Percentiles rank a stretch among this genome's conserved stretches.
Conservation (phyloP, 2,329 filamentous ascomycete species). For the Aspergillus vadensis region DNA sequence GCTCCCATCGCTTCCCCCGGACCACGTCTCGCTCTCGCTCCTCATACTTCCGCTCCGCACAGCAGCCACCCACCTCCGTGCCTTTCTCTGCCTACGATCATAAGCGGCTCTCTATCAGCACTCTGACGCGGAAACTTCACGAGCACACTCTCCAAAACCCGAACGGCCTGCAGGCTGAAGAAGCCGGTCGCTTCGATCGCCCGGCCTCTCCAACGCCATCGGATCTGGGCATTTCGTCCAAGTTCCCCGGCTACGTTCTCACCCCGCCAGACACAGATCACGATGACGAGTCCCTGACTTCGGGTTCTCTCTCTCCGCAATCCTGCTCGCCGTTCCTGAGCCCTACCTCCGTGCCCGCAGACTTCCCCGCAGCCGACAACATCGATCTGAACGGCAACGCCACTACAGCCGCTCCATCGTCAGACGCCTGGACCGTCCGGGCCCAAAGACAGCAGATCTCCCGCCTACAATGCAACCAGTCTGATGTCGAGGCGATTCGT, state of each 20-base stretch:
- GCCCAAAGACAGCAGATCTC: conserved; percentile 44
- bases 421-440: conserved; percentile 32
- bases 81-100: conserved; percentile 46
- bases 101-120: conserved; percentile 43
- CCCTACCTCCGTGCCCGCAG: conserved; percentile 33
- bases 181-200: conserved; percentile 8
- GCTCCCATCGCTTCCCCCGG: conserved; percentile 32
- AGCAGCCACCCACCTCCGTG: conserved; percentile 44
- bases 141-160: conserved; percentile 41
- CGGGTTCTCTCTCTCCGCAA: conserved; percentile 63
- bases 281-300: conserved; percentile 53
- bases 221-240: conserved; percentile 11
- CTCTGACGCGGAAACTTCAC: conserved; percentile 43
- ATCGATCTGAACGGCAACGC: background rate
- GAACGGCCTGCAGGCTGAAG: conserved; percentile 19
- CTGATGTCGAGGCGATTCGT: conserved; percentile 40
- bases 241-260: conserved; percentile 33
- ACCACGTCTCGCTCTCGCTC: conserved; percentile 36
- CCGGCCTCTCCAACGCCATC: conserved; percentile 25
- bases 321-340: conserved; percentile 32
- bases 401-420: no score
- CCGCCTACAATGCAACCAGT: conserved; percentile 41
- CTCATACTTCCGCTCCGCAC: conserved; percentile 37
- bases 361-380: conserved; percentile 16
- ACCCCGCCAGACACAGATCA: conserved; percentile 43